These are phyloP conservation scores for Adansonia gregorii DNA, from an alignment of 441 rosid species.

Conservation along the genomic window DNA sequence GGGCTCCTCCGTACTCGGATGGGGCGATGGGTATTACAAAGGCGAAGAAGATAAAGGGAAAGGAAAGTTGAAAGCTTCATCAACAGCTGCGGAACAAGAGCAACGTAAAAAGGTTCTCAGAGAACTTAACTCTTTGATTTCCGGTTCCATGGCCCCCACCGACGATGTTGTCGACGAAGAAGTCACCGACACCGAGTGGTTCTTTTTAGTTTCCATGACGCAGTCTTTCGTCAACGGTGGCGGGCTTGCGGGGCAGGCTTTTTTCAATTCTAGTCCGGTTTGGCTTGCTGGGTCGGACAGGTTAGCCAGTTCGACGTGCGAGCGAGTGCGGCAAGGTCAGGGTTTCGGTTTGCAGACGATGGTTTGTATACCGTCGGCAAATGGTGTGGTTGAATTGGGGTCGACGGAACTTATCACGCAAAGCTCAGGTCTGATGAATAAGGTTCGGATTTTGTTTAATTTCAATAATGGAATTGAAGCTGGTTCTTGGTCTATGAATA, in stretches of 20 bases:
- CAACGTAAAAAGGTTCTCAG: constrained; percentile 81
- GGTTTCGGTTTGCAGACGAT: constrained; percentile 77
- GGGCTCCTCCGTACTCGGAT: constrained; percentile 56
- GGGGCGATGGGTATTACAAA: constrained; percentile 96
- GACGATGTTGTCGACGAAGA: constrained; percentile 88
- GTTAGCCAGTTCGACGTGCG: constrained; percentile 63
- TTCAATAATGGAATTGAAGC: constrained; percentile 59
- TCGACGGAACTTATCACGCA: constrained; percentile 71
- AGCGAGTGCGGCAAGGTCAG: constrained; percentile 77
- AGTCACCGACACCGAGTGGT: constrained; percentile 96
- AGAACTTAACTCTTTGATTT: constrained; percentile 82
- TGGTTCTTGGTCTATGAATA: constrained; percentile 55
- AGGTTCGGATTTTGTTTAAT: constrained; percentile 69
- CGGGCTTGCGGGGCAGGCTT: constrained; percentile 82
- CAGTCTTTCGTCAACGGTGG: constrained; percentile 70
- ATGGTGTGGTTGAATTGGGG: constrained; percentile 92
- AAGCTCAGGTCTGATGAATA: constrained; percentile 82
- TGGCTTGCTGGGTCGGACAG: constrained; percentile 84
- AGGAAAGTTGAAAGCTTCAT: constrained; percentile 35
- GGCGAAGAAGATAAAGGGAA: constrained; percentile 80
- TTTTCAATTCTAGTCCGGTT: constrained; percentile 52
- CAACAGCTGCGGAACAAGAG: constrained; percentile 65
- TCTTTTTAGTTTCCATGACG: constrained; percentile 92
- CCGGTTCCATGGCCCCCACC: constrained; percentile 51
- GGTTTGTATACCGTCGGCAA: constrained; percentile 78